Evolutionary conservation across 768 basidiomycete genomes (phyloP).

Genomic region (Mycena sanguinolenta): DNA sequence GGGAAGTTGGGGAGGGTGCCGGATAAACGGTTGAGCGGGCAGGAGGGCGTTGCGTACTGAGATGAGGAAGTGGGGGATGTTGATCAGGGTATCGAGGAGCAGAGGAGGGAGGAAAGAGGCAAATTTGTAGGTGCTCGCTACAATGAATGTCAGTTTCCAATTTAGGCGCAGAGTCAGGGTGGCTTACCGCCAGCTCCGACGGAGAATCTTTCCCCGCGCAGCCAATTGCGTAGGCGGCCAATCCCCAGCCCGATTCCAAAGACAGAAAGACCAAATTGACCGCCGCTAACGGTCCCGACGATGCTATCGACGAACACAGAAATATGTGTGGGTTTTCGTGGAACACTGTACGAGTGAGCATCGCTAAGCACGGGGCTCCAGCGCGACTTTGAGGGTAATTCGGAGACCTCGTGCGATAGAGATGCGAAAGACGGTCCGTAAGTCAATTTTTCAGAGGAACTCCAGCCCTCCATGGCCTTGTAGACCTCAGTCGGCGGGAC

Average conservation of each 20-base stretch:
- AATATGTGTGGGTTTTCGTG: slow-evolving; percentile 69
- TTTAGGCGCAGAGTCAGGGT: slow-evolving; percentile 10
- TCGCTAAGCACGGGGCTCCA: slow-evolving; percentile 54
- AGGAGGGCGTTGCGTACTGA: slow-evolving; percentile 72
- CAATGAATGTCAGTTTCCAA: slow-evolving; percentile 28
- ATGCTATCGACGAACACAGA: slow-evolving; percentile 71
- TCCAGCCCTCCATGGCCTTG: slow-evolving; percentile 79
- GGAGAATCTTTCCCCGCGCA: slow-evolving; percentile 76
- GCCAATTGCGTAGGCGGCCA: slow-evolving; percentile 66
- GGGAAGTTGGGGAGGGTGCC: slow-evolving; percentile 49
- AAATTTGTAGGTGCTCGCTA: slow-evolving; percentile 77
- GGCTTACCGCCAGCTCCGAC: slow-evolving; percentile 85
- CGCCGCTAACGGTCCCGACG: slow-evolving; percentile 70
- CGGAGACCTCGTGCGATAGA: slow-evolving; percentile 47
- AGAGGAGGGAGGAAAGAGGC: slow-evolving; percentile 79
- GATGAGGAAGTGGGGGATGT: slow-evolving; percentile 75
- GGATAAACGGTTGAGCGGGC: slow-evolving; percentile 60
- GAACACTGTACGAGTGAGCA: slow-evolving; percentile 54
- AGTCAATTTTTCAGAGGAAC: slow-evolving; percentile 75
- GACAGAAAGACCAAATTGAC: slow-evolving; percentile 58
- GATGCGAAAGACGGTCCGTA: slow-evolving; percentile 80
- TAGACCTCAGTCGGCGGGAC: slow-evolving; percentile 51
- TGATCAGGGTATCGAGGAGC: slow-evolving; percentile 75
- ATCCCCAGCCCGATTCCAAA: slow-evolving; percentile 61
- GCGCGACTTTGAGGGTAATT: slow-evolving; percentile 41